Conservation (phyloP, 805 yeast genomes). For the Zygoascus tannicola region DNA sequence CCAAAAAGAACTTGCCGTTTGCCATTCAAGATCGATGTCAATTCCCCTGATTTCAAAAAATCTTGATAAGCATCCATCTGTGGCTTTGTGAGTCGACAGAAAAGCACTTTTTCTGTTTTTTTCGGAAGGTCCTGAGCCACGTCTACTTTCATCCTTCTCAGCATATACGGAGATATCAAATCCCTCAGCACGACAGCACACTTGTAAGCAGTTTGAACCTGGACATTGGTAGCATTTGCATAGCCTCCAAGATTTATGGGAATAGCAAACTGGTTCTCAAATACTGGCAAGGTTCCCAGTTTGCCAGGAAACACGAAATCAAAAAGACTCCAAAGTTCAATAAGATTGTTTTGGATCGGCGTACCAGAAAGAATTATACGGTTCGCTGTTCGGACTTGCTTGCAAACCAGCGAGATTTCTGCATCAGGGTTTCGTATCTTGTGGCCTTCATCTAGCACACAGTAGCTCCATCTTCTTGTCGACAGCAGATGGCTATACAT, state of each 20-base stretch:
- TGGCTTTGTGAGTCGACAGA: conserved; percentile 70
- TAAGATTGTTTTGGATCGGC: conserved; percentile 88
- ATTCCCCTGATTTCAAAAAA: conserved; percentile 68
- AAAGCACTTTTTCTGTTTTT: conserved; percentile 87
- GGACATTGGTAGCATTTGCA: conserved; percentile 92
- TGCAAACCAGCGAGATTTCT: conserved; percentile 75
- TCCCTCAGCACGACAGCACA: conserved; percentile 90
- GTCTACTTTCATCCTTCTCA: conserved; percentile 82
- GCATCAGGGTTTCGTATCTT: conserved; percentile 92
- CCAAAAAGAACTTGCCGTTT: conserved; percentile 78
- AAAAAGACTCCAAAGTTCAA: conserved; percentile 89
- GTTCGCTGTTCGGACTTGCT: conserved; percentile 74
- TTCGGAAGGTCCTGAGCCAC: conserved; percentile 93
- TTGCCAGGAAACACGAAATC: conserved; percentile 94
- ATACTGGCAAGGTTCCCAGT: conserved; percentile 88
- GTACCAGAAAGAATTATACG: conserved; percentile 89
- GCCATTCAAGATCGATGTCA: conserved; percentile 62
- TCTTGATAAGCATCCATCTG: conserved; percentile 69
- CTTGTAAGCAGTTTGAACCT: conserved; percentile 91
- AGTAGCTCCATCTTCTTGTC: conserved; percentile 80
- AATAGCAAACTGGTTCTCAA: conserved; percentile 81
- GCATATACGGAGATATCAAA: conserved; percentile 77
- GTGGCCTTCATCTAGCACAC: conserved; percentile 72
- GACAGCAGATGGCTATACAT: conserved; percentile 54
- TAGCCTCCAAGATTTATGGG: conserved; percentile 98